Base-by-base conservation (phyloP, 768 basidiomycete species). In the Tulasnella sp. region DNA sequence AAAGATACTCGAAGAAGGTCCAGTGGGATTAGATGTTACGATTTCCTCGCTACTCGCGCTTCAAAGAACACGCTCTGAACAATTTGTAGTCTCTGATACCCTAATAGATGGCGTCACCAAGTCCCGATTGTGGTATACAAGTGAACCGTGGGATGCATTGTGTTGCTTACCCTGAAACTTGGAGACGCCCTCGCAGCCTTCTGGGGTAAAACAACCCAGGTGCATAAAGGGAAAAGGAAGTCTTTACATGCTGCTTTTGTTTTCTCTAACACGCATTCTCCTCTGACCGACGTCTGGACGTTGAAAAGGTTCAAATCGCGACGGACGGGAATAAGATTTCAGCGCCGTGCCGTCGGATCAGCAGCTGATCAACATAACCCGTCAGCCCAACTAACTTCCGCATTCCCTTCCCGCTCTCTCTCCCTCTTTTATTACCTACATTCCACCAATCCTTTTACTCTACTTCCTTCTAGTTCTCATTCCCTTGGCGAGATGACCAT, bases 1-100 rank as follows among this genome's bases (percentile, higher is more conserved):
- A 35, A 37, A 37, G 37, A 47, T 74, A 74, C 37, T 74, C 66
- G 19, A 12, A 74, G 34, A 65, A 42, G 40, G 74, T 74, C 36
- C 32, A 62, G n/a, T 74, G 74, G 74, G 74, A 74, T 42, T 69
- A 59, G 66, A 22, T 35, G 29, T 40, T 5, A 3, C 42, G n/a
- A n/a, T n/a, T n/a, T 44, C n/a, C 42, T 44, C n/a, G 42, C 5
- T 44, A 44, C 42, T 16, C n/a, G 9, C 17, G 19, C 22, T 26
- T 26, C 47, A n/a, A 52, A 5, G 26, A 4, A 9, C n/a, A 52
- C n/a, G 9, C 47, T 17, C n/a, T 52, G n/a, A 9, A 52, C 26
- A 19, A 19, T 22, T 26, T 22, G 9, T 52, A 52, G 47, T 22
- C 47, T 52, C 26, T 19, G 47, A 52, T 52, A 52, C 47, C 47